phyloP scores from a whole-genome alignment of 2,329 filamentous ascomycete species.

The Ustilaginoidea virens region DNA sequence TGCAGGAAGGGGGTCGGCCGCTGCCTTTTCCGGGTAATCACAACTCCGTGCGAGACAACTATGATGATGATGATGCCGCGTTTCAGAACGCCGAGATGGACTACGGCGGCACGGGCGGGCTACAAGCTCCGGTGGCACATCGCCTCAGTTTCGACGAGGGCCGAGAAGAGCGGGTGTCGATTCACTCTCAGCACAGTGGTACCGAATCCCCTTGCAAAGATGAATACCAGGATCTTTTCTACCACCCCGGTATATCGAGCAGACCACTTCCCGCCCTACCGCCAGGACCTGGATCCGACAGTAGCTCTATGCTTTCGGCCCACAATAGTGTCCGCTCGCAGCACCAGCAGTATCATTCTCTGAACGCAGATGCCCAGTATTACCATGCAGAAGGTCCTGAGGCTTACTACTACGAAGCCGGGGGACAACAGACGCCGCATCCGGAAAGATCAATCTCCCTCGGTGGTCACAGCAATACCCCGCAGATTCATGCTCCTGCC shows the following conservation, averaged over 20 bases:
- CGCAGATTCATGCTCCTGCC: conserved; percentile 64
- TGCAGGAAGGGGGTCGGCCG: conserved; percentile 30
- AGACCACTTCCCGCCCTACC: conserved; percentile 50
- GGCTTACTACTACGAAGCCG: conserved; percentile 31
- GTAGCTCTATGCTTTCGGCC: conserved; percentile 33
- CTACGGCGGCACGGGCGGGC: conserved; percentile 76
- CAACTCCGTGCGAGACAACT: conserved; percentile 11
- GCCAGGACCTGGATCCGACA: conserved; percentile 46
- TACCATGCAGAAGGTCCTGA: conserved; percentile 30
- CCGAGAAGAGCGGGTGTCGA: conserved; percentile 51
- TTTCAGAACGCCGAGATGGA: conserved; percentile 59
- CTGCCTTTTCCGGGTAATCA: conserved; percentile 29
- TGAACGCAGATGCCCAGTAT: conserved; percentile 28
- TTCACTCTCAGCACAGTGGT: conserved; percentile 39
- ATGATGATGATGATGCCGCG: conserved; percentile 20
- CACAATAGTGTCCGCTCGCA: conserved; percentile 25
- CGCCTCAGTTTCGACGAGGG: conserved; percentile 85
- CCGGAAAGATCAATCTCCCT: conserved; percentile 67
- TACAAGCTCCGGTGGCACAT: conserved; percentile 58
- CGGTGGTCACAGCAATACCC: conserved; percentile 66
- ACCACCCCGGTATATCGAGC: conserved; percentile 64
- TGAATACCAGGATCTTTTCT: conserved; percentile 82
- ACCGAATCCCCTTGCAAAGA: conserved; percentile 54
- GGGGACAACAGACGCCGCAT: conserved; percentile 21
- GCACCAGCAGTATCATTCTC: conserved; percentile 33